Evolutionary conservation across 331 rosid species (phyloP).

Genomic region (Dryas integrifolia): DNA sequence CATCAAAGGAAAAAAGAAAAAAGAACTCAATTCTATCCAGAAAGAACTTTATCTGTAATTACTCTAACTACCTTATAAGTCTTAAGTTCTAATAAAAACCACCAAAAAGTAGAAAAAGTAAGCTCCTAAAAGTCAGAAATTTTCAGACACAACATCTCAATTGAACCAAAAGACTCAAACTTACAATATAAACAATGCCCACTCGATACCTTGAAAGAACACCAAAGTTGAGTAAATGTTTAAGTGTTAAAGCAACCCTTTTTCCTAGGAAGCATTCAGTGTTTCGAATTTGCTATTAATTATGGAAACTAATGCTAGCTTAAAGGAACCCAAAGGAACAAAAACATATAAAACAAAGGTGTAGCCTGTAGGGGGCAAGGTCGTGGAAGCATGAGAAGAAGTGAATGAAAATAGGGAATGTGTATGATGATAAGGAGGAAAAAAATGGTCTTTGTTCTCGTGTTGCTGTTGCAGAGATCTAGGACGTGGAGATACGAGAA

Average conservation of each 20-base stretch:
- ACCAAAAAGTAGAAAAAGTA: constrained; percentile 6
- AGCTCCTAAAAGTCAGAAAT: constrained; percentile 14
- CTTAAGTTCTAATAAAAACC: constrained; percentile 23
- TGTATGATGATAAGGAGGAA: constrained; percentile 10
- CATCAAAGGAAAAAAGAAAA: constrained; percentile 13
- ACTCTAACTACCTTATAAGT: constrained; percentile 23
- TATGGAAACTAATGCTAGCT: constrained; percentile 29
- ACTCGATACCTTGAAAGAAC: constrained; percentile 25
- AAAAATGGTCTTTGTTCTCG: constrained; percentile 31
- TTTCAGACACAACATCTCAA: constrained; percentile 8
- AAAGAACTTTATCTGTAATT: constrained; percentile 22
- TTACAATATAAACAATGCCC: constrained; percentile 25
- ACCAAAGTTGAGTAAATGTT: constrained; percentile 5
- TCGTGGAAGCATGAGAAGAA: constrained; percentile 25
- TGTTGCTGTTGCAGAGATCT: constrained; percentile 45
- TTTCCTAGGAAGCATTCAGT: constrained; percentile 31
- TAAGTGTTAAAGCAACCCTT: constrained; percentile 32
- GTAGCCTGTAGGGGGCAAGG: constrained; percentile 27
- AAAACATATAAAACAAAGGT: background rate
- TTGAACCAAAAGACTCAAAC: constrained; percentile 27
- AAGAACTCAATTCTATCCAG: background rate
- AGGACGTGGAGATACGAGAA: constrained; percentile 57
- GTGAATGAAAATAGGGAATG: background rate
- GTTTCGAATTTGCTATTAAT: constrained; percentile 27
- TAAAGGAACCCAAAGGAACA: constrained; percentile 26